Percentiles rank a stretch among this genome's conserved stretches.
phyloP scores from a whole-genome alignment of 2,329 filamentous ascomycete genomes.

The Diaporthe destruens region DNA sequence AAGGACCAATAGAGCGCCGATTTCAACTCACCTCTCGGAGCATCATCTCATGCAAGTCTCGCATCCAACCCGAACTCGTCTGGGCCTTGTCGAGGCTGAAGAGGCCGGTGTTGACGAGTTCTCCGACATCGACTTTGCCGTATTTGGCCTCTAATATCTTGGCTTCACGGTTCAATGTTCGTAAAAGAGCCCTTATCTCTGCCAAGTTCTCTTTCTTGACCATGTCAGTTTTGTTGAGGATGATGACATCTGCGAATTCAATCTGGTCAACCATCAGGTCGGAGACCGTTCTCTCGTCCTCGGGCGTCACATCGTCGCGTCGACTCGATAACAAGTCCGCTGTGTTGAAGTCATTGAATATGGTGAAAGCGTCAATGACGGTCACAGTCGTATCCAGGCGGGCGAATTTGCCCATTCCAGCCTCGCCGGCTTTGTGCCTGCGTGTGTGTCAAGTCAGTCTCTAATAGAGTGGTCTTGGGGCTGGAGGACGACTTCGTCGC shows the following conservation, averaged over 20 bases:
- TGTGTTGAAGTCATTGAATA: slow-evolving; percentile 79
- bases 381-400: slow-evolving; percentile 79
- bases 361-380: slow-evolving; percentile 79
- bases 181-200: slow-evolving; percentile 66
- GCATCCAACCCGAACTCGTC: slow-evolving; percentile 76
- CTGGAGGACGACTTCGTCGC: too few species aligned
- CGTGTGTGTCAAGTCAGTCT: background rate
- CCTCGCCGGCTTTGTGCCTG: slow-evolving; percentile 23
- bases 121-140: slow-evolving; percentile 69
- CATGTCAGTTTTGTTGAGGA: slow-evolving; percentile 78
- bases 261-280: slow-evolving; percentile 84
- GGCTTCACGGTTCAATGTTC: slow-evolving; percentile 74
- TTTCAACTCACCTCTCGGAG: slow-evolving; percentile 65
- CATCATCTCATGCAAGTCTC: slow-evolving; percentile 77
- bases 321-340: slow-evolving; percentile 75
- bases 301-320: slow-evolving; percentile 70
- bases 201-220: slow-evolving; percentile 55
- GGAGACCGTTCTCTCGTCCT: slow-evolving; percentile 80
- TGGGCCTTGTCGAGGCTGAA: slow-evolving; percentile 76
- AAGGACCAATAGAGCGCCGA: accelerated
- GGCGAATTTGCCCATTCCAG: slow-evolving; percentile 71
- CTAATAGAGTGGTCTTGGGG: background rate
- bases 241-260: slow-evolving; percentile 80
- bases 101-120: slow-evolving; percentile 74
- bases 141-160: slow-evolving; percentile 73